These are phyloP conservation scores for Malania oleifera DNA, from an alignment of 164 flowering plant species.

Conservation along the genomic window DNA sequence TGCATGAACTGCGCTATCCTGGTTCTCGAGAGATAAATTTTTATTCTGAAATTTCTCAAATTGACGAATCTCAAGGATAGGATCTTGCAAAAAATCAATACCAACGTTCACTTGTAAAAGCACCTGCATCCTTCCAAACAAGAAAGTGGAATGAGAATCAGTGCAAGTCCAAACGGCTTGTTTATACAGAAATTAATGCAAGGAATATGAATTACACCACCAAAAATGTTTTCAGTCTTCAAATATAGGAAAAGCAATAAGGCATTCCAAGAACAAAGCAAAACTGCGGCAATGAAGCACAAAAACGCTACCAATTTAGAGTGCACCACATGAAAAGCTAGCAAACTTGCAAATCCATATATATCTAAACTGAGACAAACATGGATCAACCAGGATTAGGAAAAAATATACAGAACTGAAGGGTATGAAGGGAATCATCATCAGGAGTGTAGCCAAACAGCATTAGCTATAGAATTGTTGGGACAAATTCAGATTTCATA, in stretches of 20 bases:
- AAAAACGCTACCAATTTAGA: too few relatives aligned
- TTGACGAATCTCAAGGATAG: slow-evolving; percentile 87
- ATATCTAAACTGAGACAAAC: too few relatives aligned
- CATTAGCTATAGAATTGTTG: too few relatives aligned
- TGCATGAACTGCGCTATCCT: slow-evolving; percentile 17
- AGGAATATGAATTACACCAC: not conserved
- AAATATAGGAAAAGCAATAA: not conserved
- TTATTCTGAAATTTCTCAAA: slow-evolving; percentile 67
- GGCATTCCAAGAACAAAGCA: not conserved
- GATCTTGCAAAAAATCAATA: slow-evolving; percentile 52
- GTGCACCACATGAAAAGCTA: too few relatives aligned
- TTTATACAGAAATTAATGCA: not conserved
- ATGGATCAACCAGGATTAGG: too few relatives aligned
- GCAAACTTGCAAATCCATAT: too few relatives aligned
- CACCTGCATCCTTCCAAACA: slow-evolving; percentile 94
- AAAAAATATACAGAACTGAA: too few relatives aligned
- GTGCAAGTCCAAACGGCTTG: slow-evolving; percentile 1
- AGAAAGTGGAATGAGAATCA: slow-evolving; percentile 40
- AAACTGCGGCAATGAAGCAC: not conserved
- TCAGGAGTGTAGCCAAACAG: too few relatives aligned
- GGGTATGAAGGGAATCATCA: too few relatives aligned
- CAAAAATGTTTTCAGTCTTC: not conserved
- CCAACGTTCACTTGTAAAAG: slow-evolving; percentile 87
- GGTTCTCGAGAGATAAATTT: slow-evolving; percentile 25
- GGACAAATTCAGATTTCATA: too few relatives aligned